Evolutionary conservation across 495 filamentous ascomycete genomes (phyloP), one percentile per base, ranked within the genome.

Genomic region (Apodospora peruviana): DNA sequence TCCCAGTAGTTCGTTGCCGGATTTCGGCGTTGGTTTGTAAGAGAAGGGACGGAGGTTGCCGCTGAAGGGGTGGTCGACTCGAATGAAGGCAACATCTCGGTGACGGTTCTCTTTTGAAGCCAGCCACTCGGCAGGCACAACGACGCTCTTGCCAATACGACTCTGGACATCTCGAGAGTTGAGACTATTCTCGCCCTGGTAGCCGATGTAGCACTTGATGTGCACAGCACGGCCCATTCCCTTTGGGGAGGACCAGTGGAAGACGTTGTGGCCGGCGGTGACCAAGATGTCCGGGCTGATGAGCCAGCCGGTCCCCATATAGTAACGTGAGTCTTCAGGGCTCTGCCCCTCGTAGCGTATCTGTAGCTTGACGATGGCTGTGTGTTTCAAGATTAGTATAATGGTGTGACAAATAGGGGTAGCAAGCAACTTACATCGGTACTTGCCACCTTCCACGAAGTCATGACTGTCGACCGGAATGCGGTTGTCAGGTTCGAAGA

Each of bases 201-300:
- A 73, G 25, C 69, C 69, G 32, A 69, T 65, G 40, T 70, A 70
- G 40, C 53, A 55, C 55, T 68, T 71, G 40, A 71, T 59, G 24
- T 58, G 43, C 4, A 50, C 53, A 36, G 58, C 60, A 2, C 47
- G 53, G 17, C 66, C 66, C 5, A 65, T n/a, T 8, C 54, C 54
- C 22, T 48, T 51, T 23, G 47, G 48, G 43, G 63, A 54, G 23
- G 45, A 42, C 64, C 69, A 69, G 41, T 71, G 65, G 32, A 53
- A 71, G 39, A 57, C 55, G 52, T 60, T 59, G 48, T 71, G 69
- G 14, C 68, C 68, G 32, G 69, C 68, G 18, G 68, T 72, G 19
- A 72, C 60, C 10, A 71, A 25, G 19, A 58, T 44, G 51, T 71
- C 64, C 10, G 58, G 60, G 19, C 42, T 45, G 45, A 71, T 67